These are phyloP conservation scores for Schizophyllum amplum DNA, from an alignment of 1,284 basidiomycete genomes.

Conservation along the genomic window DNA sequence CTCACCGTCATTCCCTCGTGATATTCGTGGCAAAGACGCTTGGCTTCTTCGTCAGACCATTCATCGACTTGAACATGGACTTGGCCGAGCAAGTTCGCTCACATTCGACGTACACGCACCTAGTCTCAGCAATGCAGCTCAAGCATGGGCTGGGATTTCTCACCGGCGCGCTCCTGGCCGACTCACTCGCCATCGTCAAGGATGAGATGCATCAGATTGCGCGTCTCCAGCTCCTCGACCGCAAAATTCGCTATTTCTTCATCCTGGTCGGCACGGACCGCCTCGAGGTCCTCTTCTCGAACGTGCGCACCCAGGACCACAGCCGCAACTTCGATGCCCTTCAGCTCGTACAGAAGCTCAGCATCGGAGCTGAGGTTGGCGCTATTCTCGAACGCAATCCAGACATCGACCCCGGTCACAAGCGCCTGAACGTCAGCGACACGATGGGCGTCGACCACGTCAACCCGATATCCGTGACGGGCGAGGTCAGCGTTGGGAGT, in stretches of 20 bases:
- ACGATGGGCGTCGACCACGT: constrained; percentile 21
- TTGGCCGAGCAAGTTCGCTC: constrained; percentile 18
- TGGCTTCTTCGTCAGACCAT: constrained; percentile 18
- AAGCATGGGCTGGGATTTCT: constrained; percentile 15
- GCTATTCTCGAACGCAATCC: constrained; percentile 19
- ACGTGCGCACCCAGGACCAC: constrained; percentile 24
- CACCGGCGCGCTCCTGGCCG: constrained; percentile 18
- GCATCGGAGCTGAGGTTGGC: constrained; percentile 17
- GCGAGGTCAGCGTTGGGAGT: constrained; percentile 16
- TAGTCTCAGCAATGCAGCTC: constrained; percentile 16
- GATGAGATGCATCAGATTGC: constrained; percentile 18
- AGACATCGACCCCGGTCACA: constrained; percentile 18
- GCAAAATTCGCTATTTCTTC: constrained; percentile 15
- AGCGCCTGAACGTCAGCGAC: constrained; percentile 11
- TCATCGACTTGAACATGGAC: constrained; percentile 16
- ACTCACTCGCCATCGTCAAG: constrained; percentile 23
- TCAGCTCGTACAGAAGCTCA: constrained; percentile 22
- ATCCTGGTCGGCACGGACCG: constrained; percentile 23
- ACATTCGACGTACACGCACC: constrained; percentile 20
- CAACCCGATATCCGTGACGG: constrained; percentile 23
- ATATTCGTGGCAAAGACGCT: constrained; percentile 16
- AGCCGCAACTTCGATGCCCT: constrained; percentile 22
- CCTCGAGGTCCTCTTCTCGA: constrained; percentile 20
- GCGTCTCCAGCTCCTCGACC: constrained; percentile 14
- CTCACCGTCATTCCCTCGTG: not conserved